Base-by-base conservation (phyloP, 225 moss, liverwort and hornwort species). In the Pleurozium schreberi region DNA sequence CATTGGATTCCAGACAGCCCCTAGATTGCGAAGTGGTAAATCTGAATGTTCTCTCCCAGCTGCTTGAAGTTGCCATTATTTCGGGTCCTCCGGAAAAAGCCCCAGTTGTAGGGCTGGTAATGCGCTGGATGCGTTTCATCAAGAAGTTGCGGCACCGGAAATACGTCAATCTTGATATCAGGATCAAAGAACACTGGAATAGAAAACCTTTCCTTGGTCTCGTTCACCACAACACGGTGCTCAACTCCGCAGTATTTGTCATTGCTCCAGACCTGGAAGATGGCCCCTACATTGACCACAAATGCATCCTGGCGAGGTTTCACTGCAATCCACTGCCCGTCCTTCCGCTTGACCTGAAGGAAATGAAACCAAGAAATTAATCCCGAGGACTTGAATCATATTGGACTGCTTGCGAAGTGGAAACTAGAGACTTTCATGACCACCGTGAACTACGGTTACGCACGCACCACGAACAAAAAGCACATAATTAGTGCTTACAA, bases 181-280 rank as follows among this genome's bases (percentile, higher is more conserved):
- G 94, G 94, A 87, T 94, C 90, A 52, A 86, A 91, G 87, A 94
- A 94, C 67, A 93, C 57, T 8, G 94, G 94, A 61, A 94, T 43
- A 13, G 94, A 94, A 34, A 94, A 78, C 88, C 94, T 84, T 60
- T 93, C 92, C 84, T 88, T 93, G n/a, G 58, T 87, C 88, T 93
- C 90, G 31, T 93, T 91, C 67, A 93, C 94, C 58, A 92, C 89
- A 38, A 86, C 93, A 5, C 93, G 91, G 82, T 94, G 94, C 75
- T 94, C 92, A 7, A 91, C 83, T 33, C 76, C 92, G 14, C 87
- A 2, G 55, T 94, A 93, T 36, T 89, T 88, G 81, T 91, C 93
- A 30, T 94, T 94, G 89, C 94, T 94, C 92, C 92, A 93, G 65
- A 94, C 94, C 84, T 96, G 95, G 47, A 94, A 74, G 66, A 90